Conservation (phyloP, 2,329 filamentous ascomycete genomes). For the Microascus cirrosus region DNA sequence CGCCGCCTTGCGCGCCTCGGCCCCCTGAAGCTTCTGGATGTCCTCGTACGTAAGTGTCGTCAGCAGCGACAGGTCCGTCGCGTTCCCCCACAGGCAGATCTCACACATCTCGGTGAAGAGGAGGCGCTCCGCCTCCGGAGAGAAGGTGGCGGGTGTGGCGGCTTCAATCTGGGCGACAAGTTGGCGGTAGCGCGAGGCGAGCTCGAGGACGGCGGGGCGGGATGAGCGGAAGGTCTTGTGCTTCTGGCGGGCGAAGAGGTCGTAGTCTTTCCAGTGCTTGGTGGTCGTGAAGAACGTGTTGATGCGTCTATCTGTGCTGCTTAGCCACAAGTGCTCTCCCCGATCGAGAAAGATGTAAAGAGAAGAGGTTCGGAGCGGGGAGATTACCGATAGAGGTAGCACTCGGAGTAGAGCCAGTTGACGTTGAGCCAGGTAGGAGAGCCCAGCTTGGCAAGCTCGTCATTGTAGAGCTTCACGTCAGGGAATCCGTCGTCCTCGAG, state of each 20-base stretch:
- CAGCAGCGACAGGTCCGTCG: constrained; percentile 83
- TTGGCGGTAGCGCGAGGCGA: constrained; percentile 68
- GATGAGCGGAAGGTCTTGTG: constrained; percentile 87
- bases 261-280: constrained; percentile 78
- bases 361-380: constrained; percentile 4
- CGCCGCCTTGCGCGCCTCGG: constrained; percentile 70
- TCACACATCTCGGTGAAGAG: constrained; percentile 90
- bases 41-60: constrained; percentile 89
- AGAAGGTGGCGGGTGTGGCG: constrained; percentile 38
- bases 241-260: constrained; percentile 84
- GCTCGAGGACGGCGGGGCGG: constrained; percentile 71
- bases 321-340: constrained; percentile 4
- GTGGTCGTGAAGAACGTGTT: constrained; percentile 67
- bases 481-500: constrained; percentile 64
- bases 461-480: constrained; percentile 75
- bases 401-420: constrained; percentile 86
- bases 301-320: constrained; percentile 46
- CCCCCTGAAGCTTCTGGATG: constrained; percentile 91
- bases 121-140: constrained; percentile 59
- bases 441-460: constrained; percentile 59
- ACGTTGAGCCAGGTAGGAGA: constrained; percentile 69
- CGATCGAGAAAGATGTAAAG: neutral
- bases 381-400: constrained; percentile 73
- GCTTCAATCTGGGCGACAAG: constrained; percentile 55
- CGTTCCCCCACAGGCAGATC: constrained; percentile 95